A percentile compares a stretch with the other conserved stretches of the same genome.
Evolutionary conservation across 768 basidiomycete species (phyloP).

Genomic region (Ramaria sp.): DNA sequence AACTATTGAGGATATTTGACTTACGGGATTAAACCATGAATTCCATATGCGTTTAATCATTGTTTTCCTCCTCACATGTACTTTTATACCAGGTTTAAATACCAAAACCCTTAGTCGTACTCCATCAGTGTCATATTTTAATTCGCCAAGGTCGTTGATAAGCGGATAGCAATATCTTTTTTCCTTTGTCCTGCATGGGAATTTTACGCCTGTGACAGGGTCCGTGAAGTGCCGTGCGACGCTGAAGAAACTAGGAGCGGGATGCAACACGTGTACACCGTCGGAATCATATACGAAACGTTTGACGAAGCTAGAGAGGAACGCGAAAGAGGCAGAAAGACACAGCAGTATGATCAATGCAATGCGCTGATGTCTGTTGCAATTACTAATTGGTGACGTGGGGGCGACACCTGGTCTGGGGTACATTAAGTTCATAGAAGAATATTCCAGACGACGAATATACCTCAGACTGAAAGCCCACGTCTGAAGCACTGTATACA

Average conservation of each 20-base stretch:
- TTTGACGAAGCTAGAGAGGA: slow-evolving; percentile 1
- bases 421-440: neutral
- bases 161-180: slow-evolving; percentile 2
- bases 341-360: neutral
- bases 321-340: neutral
- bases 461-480: slow-evolving; percentile 7
- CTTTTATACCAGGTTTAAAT: neutral
- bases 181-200: neutral
- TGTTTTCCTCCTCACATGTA: neutral
- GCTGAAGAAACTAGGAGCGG: neutral
- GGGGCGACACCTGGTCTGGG: neutral
- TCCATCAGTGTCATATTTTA: neutral
- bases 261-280: neutral
- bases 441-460: neutral
- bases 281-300: slow-evolving; percentile 1
- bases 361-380: slow-evolving; percentile 1
- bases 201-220: neutral
- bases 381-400: neutral
- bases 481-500: slow-evolving; percentile 3
- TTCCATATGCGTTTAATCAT: neutral
- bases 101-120: neutral
- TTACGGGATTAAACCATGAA: neutral
- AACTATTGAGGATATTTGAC: neutral
- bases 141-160: neutral
- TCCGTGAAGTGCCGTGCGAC: neutral